Evolutionary conservation across 495 filamentous ascomycete genomes (phyloP), one percentile per base, ranked within the genome.

Genomic region (Ramalina intermedia): DNA sequence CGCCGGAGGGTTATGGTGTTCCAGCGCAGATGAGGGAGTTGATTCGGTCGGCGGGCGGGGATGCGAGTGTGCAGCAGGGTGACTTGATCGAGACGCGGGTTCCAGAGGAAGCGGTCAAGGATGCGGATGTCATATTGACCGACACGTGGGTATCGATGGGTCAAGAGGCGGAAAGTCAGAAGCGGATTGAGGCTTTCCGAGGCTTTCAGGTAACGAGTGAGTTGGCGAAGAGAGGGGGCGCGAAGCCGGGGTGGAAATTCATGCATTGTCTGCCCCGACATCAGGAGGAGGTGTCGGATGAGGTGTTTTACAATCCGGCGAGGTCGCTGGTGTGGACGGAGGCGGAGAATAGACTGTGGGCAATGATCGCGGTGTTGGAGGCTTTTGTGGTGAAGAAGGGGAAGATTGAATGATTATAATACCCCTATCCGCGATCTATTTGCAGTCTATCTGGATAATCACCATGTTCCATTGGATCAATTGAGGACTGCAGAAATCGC

Each of bases 81-180:
- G 76, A 72, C 50, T 67, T 94, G 11, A 68, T 67, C 11, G 81
- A 94, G 64, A 89, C 84, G 11, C 78, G 71, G 14, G 69, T 84
- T 2, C 91, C 91, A 2, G 85, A 90, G 60, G 85, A 93, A 58
- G 91, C 91, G 0, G 79, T 96, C 53, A 85, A 84, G 70, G 71
- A 81, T 51, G 90, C 91, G 1, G 85, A 96, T 58, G 72, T 98
- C 38, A 68, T 98, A 17, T 85, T 96, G 0, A 98, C 91, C 0
- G 91, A 98, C 58, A 98, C 91, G 8, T 98, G 90, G 90, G 73
- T 94, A 11, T 93, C 85, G 0, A 96, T 96, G 91, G 91, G 91
- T 37, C 88, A 96, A 69, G 91, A 98, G 66, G 78, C 73, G 41
- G 88, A 96, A 68, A 69, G 78, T 29, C 70, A 75, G 47, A 79